phyloP scores from a whole-genome alignment of 106 monocot genomes.

The Dendrobium officinale region DNA sequence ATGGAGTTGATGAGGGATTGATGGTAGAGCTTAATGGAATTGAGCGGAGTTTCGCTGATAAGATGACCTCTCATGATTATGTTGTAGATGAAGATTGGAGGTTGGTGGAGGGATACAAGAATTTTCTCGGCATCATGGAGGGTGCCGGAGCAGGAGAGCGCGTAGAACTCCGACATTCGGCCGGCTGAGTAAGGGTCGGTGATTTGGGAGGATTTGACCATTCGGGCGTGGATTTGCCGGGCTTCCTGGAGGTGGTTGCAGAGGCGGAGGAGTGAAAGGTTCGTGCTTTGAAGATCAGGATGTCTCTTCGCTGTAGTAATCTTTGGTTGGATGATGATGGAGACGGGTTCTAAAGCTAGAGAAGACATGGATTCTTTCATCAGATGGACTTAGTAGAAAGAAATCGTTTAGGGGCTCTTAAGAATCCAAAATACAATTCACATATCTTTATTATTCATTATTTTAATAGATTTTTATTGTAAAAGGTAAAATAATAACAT shows the following conservation, averaged over 20 bases:
- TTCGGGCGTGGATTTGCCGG: slow-evolving; percentile 47
- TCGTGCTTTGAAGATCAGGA: slow-evolving; percentile 4
- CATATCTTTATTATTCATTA: too few relatives aligned
- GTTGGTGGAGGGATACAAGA: slow-evolving; percentile 18
- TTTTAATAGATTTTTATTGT: too few relatives aligned
- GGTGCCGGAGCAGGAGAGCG: slow-evolving; percentile 18
- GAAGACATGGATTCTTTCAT: not conserved
- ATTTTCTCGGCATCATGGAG: slow-evolving; percentile 28
- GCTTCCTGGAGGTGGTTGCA: slow-evolving; percentile 47
- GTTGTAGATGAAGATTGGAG: slow-evolving; percentile 47
- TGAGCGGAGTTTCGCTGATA: slow-evolving; percentile 12
- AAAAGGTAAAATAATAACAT: too few relatives aligned
- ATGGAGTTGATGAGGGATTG: slow-evolving; percentile 15
- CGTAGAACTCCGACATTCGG: slow-evolving; percentile 58
- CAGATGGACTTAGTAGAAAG: too few relatives aligned
- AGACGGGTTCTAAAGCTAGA: not conserved
- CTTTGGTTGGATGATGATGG: not conserved
- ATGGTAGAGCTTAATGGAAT: slow-evolving; percentile 25
- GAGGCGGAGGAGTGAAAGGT: slow-evolving; percentile 48
- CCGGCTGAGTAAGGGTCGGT: slow-evolving; percentile 54
- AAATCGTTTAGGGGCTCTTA: too few relatives aligned
- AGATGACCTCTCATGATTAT: slow-evolving; percentile 47
- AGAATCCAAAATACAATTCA: too few relatives aligned
- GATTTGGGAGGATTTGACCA: slow-evolving; percentile 48
- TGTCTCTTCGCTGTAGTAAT: not conserved